These are phyloP conservation scores for Pterocarpus macrocarpus DNA, from an alignment of 306 rosid species.

Conservation along the genomic window DNA sequence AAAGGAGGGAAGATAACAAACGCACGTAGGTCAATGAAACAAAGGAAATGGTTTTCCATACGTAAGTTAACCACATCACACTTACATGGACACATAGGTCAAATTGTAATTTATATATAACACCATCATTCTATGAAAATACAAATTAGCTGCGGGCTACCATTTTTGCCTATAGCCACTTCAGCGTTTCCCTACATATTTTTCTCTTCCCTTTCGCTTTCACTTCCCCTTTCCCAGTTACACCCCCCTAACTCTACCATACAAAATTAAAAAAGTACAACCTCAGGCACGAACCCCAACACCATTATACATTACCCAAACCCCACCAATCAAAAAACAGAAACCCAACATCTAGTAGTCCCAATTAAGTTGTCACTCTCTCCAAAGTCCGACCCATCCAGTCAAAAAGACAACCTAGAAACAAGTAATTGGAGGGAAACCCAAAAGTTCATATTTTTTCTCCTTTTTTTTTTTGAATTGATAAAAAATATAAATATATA, in stretches of 20 bases:
- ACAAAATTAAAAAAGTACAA: conserved; percentile 21
- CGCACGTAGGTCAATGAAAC: background rate
- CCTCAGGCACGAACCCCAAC: conserved; percentile 24
- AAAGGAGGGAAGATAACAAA: background rate
- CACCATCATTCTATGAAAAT: conserved; percentile 37
- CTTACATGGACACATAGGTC: conserved; percentile 7
- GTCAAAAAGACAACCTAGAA: conserved; percentile 51
- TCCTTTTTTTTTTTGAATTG: background rate
- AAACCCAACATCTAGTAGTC: conserved; percentile 20
- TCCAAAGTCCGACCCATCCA: conserved; percentile 39
- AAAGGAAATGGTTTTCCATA: background rate
- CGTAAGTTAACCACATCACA: conserved; percentile 14
- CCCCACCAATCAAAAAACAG: conserved; percentile 41
- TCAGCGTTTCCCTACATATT: conserved; percentile 61
- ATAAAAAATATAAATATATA: background rate
- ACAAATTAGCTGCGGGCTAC: conserved; percentile 78
- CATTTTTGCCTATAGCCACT: conserved; percentile 60
- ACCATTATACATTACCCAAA: conserved; percentile 17
- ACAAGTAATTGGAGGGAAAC: conserved; percentile 49
- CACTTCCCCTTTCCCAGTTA: background rate
- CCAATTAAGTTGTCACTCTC: conserved; percentile 46
- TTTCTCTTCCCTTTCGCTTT: background rate
- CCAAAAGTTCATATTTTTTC: background rate
- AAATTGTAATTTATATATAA: conserved; percentile 43
- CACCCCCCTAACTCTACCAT: conserved; percentile 17